Evolutionary conservation across 164 flowering plant genomes (phyloP), one percentile per base, ranked within the genome.

Genomic region (Liquidambar formosana): DNA sequence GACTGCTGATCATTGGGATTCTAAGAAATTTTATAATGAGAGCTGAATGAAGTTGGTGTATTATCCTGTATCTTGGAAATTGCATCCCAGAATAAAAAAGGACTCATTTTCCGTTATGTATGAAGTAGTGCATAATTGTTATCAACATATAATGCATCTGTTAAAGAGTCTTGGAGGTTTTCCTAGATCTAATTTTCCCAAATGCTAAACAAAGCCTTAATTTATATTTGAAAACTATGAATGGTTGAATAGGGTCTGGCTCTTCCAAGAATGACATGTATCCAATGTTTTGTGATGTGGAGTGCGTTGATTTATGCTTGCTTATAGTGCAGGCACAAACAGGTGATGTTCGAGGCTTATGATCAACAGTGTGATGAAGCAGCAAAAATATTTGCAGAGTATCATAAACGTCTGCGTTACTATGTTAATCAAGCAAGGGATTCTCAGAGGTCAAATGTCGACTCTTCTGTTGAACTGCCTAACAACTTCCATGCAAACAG

Each of bases 341-440:
- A 90, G 78, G 94, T 87, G 64, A 92, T 83, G 89, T 73, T 93
- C 81, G 98, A 93, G 79, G 87, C 93, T 62, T 92, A 93, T 79
- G 88, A 89, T 74, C 91, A 89, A 64, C 99, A 96, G 71, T 89
- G 97, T 80, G 97, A 90, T 69, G 99, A 96, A 75, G 94, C 97
- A 51, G 89, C 92, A n/a, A 90, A 84, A 76, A 96, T 96, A 79
- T 93, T 93, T 85, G 82, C 88, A 5, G 97, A 96, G 78, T 93
- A 93, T 75, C 99, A 93, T 66, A 96, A 84, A 69, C 92, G 94
- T 25, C 85, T 96, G 13, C 80, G 82, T 61, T 65, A 79, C 63
- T 90, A 88, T 85, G 93, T 93, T 45, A 86, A 80, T 78, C 96
- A 87, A 85, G 99, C 94, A 41, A 86, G 93, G 79, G 95, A 93